Conservation (phyloP, 2,329 filamentous ascomycete genomes). For the Epichloe amarillans region DNA sequence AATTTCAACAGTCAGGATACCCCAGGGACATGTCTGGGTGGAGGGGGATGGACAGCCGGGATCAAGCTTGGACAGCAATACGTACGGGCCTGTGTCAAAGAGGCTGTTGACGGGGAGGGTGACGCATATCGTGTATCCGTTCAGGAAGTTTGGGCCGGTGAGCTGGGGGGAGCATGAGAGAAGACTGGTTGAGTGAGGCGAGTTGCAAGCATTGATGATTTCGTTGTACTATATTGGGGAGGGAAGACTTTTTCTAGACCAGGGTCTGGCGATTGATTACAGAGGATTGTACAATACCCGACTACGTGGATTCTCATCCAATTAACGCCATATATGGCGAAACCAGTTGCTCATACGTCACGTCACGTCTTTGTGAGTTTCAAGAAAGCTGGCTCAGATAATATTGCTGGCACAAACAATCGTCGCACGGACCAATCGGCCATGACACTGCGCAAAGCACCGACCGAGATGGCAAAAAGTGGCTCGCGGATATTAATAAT, state of each 20-base stretch:
- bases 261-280: not conserved
- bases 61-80: constrained; percentile 71
- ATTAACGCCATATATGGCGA: too few species aligned
- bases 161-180: constrained; percentile 41
- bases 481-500: constrained; percentile 1
- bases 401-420: not conserved
- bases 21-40: constrained; percentile 82
- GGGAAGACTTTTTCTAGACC: not conserved
- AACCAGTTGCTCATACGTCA: too few species aligned
- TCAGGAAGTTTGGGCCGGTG: constrained; percentile 42
- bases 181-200: constrained; percentile 10
- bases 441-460: not conserved
- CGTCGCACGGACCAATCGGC: not conserved
- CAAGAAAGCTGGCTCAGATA: too few species aligned
- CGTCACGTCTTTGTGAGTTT: too few species aligned
- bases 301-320: too few species aligned
- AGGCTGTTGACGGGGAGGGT: constrained; percentile 64
- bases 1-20: constrained; percentile 46
- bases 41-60: constrained; percentile 67
- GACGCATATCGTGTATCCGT: constrained; percentile 59
- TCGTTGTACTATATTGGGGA: not conserved
- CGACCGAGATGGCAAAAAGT: not conserved
- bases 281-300: too few species aligned
- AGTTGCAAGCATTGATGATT: not conserved
- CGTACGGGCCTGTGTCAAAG: constrained; percentile 72